These are phyloP conservation scores for Blastocystis sp. DNA, from an alignment of 352 stramenopile genomes.

Conservation along the genomic window DNA sequence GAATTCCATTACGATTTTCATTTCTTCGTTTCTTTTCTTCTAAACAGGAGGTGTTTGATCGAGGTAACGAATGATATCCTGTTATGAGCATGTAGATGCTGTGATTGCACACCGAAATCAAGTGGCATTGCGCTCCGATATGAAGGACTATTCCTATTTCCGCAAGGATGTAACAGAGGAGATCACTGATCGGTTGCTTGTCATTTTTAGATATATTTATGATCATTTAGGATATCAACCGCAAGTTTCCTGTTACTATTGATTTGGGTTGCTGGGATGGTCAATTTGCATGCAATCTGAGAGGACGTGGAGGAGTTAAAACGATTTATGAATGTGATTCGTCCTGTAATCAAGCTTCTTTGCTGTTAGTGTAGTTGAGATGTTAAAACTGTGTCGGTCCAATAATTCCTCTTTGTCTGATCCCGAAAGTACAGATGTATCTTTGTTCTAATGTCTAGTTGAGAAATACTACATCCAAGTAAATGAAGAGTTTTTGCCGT, in stretches of 20 bases:
- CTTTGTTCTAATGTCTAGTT: not conserved
- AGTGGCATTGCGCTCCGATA: constrained; percentile 27
- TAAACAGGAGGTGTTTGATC: constrained; percentile 48
- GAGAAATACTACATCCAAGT: constrained; percentile 50
- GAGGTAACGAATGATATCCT: not conserved
- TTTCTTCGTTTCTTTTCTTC: constrained; percentile 21
- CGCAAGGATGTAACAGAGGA: constrained; percentile 47
- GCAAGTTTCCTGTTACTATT: constrained; percentile 47
- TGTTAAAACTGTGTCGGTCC: constrained; percentile 1
- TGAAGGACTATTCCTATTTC: constrained; percentile 46
- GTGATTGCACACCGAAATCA: constrained; percentile 27
- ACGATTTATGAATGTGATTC: constrained; percentile 55
- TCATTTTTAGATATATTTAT: not conserved
- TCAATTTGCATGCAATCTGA: not conserved
- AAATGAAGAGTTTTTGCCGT: constrained; percentile 59
- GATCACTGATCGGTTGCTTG: constrained; percentile 19
- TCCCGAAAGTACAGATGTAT: not conserved
- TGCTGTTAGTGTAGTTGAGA: constrained; percentile 6
- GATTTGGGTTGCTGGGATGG: constrained; percentile 59
- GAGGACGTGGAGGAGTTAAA: constrained; percentile 10
- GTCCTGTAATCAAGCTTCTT: not conserved
- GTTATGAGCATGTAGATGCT: not conserved
- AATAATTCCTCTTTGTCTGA: not conserved
- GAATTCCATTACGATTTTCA: not conserved
- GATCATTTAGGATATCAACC: constrained; percentile 29